Base-by-base conservation (phyloP, 148 eudicot genomes). In the Hydrangea macrophylla region DNA sequence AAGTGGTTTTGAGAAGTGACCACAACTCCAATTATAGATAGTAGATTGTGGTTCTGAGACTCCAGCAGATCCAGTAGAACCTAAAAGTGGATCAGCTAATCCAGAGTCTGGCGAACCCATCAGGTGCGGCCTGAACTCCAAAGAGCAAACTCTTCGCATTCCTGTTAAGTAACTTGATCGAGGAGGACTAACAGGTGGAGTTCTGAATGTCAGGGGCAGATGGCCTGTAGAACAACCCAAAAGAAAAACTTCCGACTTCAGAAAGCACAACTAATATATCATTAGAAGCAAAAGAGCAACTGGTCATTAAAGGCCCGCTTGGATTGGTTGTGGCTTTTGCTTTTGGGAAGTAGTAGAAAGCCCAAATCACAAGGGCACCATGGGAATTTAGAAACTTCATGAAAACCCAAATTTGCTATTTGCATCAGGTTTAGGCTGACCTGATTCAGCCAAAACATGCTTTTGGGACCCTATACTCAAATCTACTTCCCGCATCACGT, bases 131-230 rank as follows among this genome's bases (percentile, higher is more conserved):
- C 92, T 86, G 55, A 88, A 86, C 73, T 94, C 98, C 73, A 90
- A 73, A 39, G 98, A 94, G 58, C 80, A 86, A 64, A 90, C 98
- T 83, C 98, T 90, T 17, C 98, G 84, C 73, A 93, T 84, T 77
- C 94, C 92, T 6, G 92, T 71, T 72, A 93, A 76, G 76, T 80
- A 85, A 74, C 79, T 90, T 48, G 96, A 67, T 58, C 91, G 85
- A 33, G 98, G 98, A 64, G 98, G 98, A 73, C 98, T 94, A 68
- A 94, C 98, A 25, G 97, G 98, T 22, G 98, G 98, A 60, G 96
- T 94, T 78, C 96, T 84, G 75, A 94, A 90, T 68, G 96, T 83
- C 75, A 85, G 73, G 48, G 97, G 86, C 64, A 83, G 72, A 79
- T 82, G 85, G 64, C 92, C 96, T 86, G 86, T 70, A 28, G 71